Evolutionary conservation across 352 stramenopile genomes (phyloP).

Genomic region (Phytophthora megakarya): DNA sequence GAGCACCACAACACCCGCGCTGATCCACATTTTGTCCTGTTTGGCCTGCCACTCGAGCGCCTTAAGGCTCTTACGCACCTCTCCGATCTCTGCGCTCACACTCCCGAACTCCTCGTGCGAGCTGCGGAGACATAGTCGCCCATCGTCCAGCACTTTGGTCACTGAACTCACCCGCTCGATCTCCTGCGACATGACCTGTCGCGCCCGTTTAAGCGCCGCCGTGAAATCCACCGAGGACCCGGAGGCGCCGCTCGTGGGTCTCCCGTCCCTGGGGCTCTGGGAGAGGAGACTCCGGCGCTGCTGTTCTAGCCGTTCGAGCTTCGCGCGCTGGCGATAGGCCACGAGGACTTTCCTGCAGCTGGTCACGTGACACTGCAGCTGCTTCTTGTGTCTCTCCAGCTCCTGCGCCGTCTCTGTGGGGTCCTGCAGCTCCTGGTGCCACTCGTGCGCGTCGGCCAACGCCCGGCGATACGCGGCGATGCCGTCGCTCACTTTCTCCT

Average conservation of each 20-base stretch:
- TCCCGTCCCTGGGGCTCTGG: slow-evolving; percentile 22
- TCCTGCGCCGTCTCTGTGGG: slow-evolving; percentile 29
- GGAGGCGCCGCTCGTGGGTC: slow-evolving; percentile 3
- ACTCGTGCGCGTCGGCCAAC: slow-evolving; percentile 50
- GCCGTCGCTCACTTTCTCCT: slow-evolving; percentile 60
- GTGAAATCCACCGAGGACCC: slow-evolving; percentile 65
- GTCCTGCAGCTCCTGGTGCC: slow-evolving; percentile 45
- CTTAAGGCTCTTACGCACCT: slow-evolving; percentile 68
- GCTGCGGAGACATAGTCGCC: slow-evolving; percentile 56
- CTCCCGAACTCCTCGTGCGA: slow-evolving; percentile 66
- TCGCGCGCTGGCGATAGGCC: slow-evolving; percentile 65
- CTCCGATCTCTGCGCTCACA: slow-evolving; percentile 58
- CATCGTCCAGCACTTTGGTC: slow-evolving; percentile 71
- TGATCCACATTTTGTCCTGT: slow-evolving; percentile 83
- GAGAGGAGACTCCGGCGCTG: slow-evolving; percentile 53
- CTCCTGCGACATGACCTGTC: slow-evolving; percentile 72
- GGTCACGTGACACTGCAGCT: slow-evolving; percentile 44
- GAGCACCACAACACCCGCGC: slow-evolving; percentile 61
- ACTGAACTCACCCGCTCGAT: slow-evolving; percentile 71
- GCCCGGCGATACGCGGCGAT: slow-evolving; percentile 44
- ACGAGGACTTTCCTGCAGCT: slow-evolving; percentile 64
- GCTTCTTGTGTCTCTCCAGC: slow-evolving; percentile 37
- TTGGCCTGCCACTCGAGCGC: slow-evolving; percentile 72
- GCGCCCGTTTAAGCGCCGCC: slow-evolving; percentile 66
- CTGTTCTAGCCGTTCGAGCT: slow-evolving; percentile 60